Conservation (phyloP, 257 asterid genomes). For the Solanum sitiens region DNA sequence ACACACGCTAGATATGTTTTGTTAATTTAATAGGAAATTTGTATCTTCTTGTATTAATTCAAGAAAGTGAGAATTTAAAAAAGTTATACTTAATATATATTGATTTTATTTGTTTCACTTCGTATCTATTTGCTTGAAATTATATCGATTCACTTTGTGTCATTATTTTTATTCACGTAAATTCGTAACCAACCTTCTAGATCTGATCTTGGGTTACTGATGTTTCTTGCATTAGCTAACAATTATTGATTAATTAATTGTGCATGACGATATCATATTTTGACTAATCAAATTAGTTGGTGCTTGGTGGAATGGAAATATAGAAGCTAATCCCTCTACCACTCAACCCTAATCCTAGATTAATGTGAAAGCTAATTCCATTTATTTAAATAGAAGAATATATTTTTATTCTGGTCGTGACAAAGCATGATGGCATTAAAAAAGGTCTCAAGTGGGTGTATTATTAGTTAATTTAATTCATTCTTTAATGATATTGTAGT, state of each 20-base stretch:
- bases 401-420: background rate
- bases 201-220: background rate
- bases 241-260: background rate
- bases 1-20: background rate
- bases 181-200: too few species aligned
- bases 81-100: too few species aligned
- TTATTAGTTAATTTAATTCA: background rate
- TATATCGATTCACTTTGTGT: background rate
- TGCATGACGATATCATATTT: background rate
- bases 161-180: too few species aligned
- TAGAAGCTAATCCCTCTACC: background rate
- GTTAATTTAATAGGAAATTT: background rate
- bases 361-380: background rate
- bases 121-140: too few species aligned
- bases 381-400: background rate
- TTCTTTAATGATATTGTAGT: background rate
- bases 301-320: background rate
- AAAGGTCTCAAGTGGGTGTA: background rate
- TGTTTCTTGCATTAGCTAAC: background rate
- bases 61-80: background rate
- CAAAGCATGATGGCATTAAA: background rate
- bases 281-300: background rate
- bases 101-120: background rate
- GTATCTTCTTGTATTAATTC: too few species aligned
- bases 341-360: background rate